phyloP scores from a whole-genome alignment of 352 stramenopile species.

The Blastocystis sp. region DNA sequence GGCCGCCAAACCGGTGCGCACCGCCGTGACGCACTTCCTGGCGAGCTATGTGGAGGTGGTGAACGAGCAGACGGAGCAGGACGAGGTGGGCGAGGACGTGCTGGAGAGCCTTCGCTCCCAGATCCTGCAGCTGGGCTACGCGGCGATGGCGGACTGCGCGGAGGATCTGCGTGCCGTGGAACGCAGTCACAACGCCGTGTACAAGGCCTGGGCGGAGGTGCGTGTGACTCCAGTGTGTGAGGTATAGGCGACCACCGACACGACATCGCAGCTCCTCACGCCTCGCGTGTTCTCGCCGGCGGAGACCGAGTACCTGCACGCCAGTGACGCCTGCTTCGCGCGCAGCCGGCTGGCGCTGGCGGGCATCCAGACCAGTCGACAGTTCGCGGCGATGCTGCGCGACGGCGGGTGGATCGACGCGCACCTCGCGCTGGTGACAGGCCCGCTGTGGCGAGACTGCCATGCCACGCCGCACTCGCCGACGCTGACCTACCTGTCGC shows the following conservation, averaged over 20 bases:
- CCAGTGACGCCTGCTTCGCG: background rate
- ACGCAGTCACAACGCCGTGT: background rate
- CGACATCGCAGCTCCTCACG: background rate
- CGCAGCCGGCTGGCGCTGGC: background rate
- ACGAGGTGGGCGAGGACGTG: background rate
- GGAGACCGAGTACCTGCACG: background rate
- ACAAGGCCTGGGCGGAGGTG: background rate
- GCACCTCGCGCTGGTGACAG: background rate
- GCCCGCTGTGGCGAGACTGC: background rate
- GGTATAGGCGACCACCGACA: background rate
- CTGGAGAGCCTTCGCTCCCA: constrained; percentile 14
- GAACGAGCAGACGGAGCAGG: constrained; percentile 6
- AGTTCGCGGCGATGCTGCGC: constrained; percentile 16
- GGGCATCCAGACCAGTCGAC: constrained; percentile 26
- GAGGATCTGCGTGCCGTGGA: background rate
- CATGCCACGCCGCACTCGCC: background rate
- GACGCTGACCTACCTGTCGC: constrained; percentile 10
- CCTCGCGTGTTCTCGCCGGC: background rate
- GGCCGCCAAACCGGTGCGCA: background rate
- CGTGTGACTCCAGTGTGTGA: background rate
- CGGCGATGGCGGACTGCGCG: background rate
- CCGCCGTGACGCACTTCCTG: constrained; percentile 28
- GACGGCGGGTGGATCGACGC: background rate
- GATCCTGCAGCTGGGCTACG: constrained; percentile 2
- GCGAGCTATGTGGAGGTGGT: constrained; percentile 42